Base-by-base conservation (phyloP, 1,284 basidiomycete genomes). In the Ustilago xerochloae region DNA sequence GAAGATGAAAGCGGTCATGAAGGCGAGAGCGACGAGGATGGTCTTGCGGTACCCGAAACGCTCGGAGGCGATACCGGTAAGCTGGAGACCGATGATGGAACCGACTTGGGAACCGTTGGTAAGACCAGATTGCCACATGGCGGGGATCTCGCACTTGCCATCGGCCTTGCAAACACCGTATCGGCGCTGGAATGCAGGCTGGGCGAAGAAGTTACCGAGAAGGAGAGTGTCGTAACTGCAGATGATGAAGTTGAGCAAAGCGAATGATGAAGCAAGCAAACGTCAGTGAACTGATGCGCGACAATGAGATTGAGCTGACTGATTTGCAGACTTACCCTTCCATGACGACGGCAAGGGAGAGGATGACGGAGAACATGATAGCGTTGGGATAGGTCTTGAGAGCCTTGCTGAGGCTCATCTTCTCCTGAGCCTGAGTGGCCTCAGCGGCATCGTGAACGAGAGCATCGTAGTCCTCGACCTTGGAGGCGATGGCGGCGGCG, bases 281-380 rank as follows among this genome's bases (percentile, higher is more conserved):
- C 45, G 36, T 15, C n/a, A n/a, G n/a, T n/a, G n/a, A n/a, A n/a
- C n/a, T n/a, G n/a, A n/a, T n/a, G n/a, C n/a, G n/a, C n/a, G n/a
- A n/a, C n/a, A n/a, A n/a, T n/a, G n/a, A n/a, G n/a, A n/a, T n/a
- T n/a, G n/a, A n/a, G n/a, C n/a, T n/a, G n/a, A n/a, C n/a, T n/a
- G n/a, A n/a, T n/a, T n/a, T n/a, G n/a, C 85, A n/a, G n/a, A n/a
- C n/a, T n/a, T n/a, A n/a, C n/a, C n/a, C 87, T 60, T 87, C 87
- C 87, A 87, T 87, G 58, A 85, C 81, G 65, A 86, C 85, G 60
- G 85, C 85, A 9, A 84, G 82, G 15, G 83, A 85, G 59, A 87
- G 85, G 52, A 87, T 56, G 56, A 87, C 71, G 32, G 84, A 85
- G 85, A 85, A 87, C 30, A 86, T 75, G 45, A 87, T 84, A 24